Base-by-base conservation (phyloP, 148 eudicot species). In the Hydrangea macrophylla region DNA sequence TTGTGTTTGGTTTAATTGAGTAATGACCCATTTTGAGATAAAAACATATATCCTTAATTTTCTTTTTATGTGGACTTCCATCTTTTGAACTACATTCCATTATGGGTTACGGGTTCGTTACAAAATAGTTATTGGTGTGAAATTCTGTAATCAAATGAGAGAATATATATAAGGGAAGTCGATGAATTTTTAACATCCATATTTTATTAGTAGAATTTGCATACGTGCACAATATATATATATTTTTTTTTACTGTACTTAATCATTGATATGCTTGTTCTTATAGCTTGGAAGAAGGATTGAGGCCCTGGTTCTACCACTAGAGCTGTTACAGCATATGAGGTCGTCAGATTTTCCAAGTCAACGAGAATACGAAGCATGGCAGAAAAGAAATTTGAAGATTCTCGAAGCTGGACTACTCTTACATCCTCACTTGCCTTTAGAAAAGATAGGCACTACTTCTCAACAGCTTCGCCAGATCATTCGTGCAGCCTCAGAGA, bases 241-340 rank as follows among this genome's bases (percentile, higher is more conserved):
- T 45, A 65, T 50, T 65, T n/a, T n/a, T n/a, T n/a, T n/a, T 32
- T 44, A 65, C 57, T 44, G 17, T 32, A 65, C 31, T 45, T 24
- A 33, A 53, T 36, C 6, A 26, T 39, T 27, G 53, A 18, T 53
- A 27, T 31, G 26, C 18, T 1, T 32, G 36, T 39, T 65, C 58
- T 73, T 90, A n/a, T n/a, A 94, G 99, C 88, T 88, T 67, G 99
- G 99, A 60, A 84, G 80, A 73, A 85, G 96, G 27, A 65, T 88
- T 31, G 99, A 94, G 79, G 67, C 85, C 12, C 70, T 89, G 40
- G 97, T 94, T 73, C 71, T 90, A 65, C 99, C 99, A 17, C 64
- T 94, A 69, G 97, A 94, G 80, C 76, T 90, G 48, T 68, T 94
- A 61, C 99, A 90, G 75, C 97, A 90, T 60, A 68, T 88, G 65